A percentile compares a stretch with the other conserved stretches of the same genome.
Evolutionary conservation across 176 grass and related monocot genomes (phyloP).

Genomic region (Chloris gayana): DNA sequence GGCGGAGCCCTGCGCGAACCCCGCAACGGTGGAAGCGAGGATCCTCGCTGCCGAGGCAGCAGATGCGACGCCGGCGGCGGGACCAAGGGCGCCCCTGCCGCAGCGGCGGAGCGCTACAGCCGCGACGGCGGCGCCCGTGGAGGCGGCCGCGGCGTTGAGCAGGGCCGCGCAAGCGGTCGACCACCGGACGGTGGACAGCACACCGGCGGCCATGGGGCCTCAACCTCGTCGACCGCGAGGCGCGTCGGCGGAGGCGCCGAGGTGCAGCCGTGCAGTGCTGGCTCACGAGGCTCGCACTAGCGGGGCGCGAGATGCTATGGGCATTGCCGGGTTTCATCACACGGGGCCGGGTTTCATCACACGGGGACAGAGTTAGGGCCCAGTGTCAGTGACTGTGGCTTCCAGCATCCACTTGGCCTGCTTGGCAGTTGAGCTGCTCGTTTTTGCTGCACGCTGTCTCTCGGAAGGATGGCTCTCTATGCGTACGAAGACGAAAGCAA

Average conservation of each 20-base stretch:
- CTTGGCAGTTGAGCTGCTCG: conserved; percentile 42
- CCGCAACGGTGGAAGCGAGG: conserved; percentile 31
- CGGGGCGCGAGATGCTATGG: conserved; percentile 18
- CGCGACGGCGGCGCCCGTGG: conserved; percentile 44
- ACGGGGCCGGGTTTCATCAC: background rate
- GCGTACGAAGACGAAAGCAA: background rate
- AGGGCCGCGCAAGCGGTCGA: conserved; percentile 53
- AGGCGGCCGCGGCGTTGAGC: conserved; percentile 52
- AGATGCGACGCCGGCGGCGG: conserved; percentile 30
- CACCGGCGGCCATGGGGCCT: conserved; percentile 20
- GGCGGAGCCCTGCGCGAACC: conserved; percentile 63
- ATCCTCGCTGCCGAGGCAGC: conserved; percentile 29
- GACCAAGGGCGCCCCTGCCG: conserved; percentile 24
- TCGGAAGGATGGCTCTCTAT: background rate
- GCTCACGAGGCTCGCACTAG: conserved; percentile 13
- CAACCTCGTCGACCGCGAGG: background rate
- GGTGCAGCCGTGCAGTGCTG: conserved; percentile 24
- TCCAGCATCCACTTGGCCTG: background rate
- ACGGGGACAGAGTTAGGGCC: background rate
- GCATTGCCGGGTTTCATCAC: background rate
- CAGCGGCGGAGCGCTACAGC: conserved; percentile 27
- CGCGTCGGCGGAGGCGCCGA: conserved; percentile 21
- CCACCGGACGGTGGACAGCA: conserved; percentile 50
- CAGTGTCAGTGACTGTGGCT: background rate
- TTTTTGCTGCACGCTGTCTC: background rate